Base-by-base conservation (phyloP, 2,329 filamentous ascomycete genomes). In the Aspergillus hortae region DNA sequence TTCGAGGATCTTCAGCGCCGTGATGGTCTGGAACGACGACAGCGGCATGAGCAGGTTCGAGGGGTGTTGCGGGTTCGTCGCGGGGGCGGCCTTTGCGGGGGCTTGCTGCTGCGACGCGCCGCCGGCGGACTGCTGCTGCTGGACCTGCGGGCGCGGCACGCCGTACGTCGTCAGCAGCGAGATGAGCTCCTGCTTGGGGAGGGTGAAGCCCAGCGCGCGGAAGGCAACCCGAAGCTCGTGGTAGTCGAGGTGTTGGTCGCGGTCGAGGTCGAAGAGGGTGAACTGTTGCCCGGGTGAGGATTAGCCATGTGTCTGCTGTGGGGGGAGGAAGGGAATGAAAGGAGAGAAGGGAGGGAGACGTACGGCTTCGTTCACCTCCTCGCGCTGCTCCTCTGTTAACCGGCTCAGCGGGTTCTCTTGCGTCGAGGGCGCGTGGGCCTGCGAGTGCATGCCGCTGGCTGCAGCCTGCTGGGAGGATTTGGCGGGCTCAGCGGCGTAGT, bases 151-250 rank as follows among this genome's bases (percentile, higher is more conserved):
- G n/a, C 83, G 84, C 23, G 88, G 81, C 3, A 88, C 81, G 57
- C 92, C 94, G 71, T 94, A 86, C n/a, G 84, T 80, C 53, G 90
- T 88, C 55, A 99, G 82, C 56, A 95, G 84, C 43, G 81, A 77
- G 64, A 92, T 86, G 55, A 96, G 90, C 62, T 95, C 90, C 56
- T 85, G 79, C 71, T 96, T 96, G 53, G 90, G 82, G 46, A 96
- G 80, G 65, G 95, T 90, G 77, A 97, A 97, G 58, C 94, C 94
- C 1, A 99, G 85, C 3, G 94, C 94, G 70, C 95, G 94, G 64
- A 97, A 86, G 55, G 92, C 91, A 75, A 97, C 94, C 73, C 94
- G 92, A 70, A 97, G 89, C 75, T 99, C 94, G 76, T 97, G 94
- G 78, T 96, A 97, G 77, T 97, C 92, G 67, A 99, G 90, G 72